Percentiles rank a stretch among this genome's conserved stretches.
These are phyloP conservation scores for Aaosphaeria pasadenensis DNA, from an alignment of 2,329 filamentous ascomycete species.

Conservation along the genomic window DNA sequence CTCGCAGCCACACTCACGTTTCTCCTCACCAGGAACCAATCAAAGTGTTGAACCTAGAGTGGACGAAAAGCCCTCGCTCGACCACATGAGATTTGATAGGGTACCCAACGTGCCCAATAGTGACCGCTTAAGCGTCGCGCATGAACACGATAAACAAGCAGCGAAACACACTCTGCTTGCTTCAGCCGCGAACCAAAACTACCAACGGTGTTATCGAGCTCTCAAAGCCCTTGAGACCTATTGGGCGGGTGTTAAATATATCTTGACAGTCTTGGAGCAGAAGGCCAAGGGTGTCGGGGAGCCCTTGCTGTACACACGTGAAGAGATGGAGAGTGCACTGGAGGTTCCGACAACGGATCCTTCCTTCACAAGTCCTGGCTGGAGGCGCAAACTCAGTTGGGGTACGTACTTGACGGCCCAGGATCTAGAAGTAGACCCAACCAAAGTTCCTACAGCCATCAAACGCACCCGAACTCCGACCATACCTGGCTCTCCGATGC, in stretches of 20 bases:
- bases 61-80: slow-evolving; percentile 29
- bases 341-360: slow-evolving; percentile 52
- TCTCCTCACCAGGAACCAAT: slow-evolving; percentile 43
- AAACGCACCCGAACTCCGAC: slow-evolving; percentile 24
- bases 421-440: slow-evolving; percentile 20
- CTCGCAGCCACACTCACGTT: slow-evolving; percentile 61
- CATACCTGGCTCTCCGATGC: slow-evolving; percentile 45
- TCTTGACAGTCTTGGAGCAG: slow-evolving; percentile 80
- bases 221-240: slow-evolving; percentile 77
- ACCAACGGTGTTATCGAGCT: slow-evolving; percentile 81
- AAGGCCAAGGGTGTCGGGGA: slow-evolving; percentile 86
- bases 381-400: slow-evolving; percentile 48
- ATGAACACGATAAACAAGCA: slow-evolving; percentile 39
- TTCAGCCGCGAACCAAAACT: slow-evolving; percentile 80
- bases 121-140: slow-evolving; percentile 9
- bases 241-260: slow-evolving; percentile 85
- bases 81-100: slow-evolving; percentile 17
- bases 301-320: slow-evolving; percentile 61
- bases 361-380: slow-evolving; percentile 50
- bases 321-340: slow-evolving; percentile 73
- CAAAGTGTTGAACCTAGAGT: slow-evolving; percentile 29
- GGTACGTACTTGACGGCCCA: slow-evolving; percentile 40
- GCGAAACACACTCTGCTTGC: slow-evolving; percentile 73
- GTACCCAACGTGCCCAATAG: slow-evolving; percentile 6
- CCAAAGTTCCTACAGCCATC: slow-evolving; percentile 23